These are phyloP conservation scores for Dictyostelium capitatum DNA, from an alignment of 78 protist species.

Conservation along the genomic window DNA sequence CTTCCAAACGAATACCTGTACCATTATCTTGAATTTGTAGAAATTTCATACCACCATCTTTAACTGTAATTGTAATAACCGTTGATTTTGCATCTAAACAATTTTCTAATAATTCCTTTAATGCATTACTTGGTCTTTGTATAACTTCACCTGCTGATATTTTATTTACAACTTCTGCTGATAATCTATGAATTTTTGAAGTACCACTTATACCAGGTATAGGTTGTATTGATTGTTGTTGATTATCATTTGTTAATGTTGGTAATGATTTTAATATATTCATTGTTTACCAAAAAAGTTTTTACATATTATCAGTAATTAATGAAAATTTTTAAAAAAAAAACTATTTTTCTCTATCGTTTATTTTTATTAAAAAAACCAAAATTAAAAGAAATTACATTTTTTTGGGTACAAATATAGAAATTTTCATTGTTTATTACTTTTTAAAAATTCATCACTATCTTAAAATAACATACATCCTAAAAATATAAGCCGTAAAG, in stretches of 20 bases:
- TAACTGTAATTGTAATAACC: constrained; percentile 79
- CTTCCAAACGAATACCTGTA: constrained; percentile 93
- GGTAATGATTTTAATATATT: constrained; percentile 4
- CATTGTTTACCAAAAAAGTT: too few species aligned
- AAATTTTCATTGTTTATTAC: too few species aligned
- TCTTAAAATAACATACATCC: too few species aligned
- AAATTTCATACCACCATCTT: constrained; percentile 94
- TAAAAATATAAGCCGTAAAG: too few species aligned
- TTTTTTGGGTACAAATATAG: too few species aligned
- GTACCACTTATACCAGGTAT: neutral
- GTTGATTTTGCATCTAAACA: constrained; percentile 96
- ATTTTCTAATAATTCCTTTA: constrained; percentile 97
- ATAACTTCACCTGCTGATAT: constrained; percentile 98
- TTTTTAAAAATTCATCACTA: too few species aligned
- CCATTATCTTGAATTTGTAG: constrained; percentile 96
- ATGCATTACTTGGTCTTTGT: constrained; percentile 88
- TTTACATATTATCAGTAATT: too few species aligned
- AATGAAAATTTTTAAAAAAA: too few species aligned
- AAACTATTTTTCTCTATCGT: too few species aligned
- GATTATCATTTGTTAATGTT: neutral
- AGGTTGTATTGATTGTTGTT: neutral
- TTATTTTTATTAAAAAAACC: too few species aligned
- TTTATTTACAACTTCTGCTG: constrained; percentile 91
- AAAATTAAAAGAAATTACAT: too few species aligned
- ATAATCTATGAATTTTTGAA: constrained; percentile 83